Percentiles rank a stretch among this genome's conserved stretches.
Evolutionary conservation across 2,329 filamentous ascomycete genomes (phyloP).

Genomic region (Aureobasidium sp.): DNA sequence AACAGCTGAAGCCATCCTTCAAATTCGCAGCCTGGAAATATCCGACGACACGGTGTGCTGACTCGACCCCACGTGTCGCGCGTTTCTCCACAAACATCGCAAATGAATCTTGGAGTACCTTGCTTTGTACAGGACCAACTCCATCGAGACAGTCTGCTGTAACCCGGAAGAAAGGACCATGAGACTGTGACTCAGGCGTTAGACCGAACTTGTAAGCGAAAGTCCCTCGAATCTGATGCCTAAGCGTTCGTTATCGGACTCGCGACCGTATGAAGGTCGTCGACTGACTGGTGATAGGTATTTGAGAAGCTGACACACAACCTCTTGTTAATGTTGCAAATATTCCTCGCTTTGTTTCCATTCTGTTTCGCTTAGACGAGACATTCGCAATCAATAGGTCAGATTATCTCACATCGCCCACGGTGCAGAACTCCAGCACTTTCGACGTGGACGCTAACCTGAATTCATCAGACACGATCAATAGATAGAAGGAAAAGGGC

Average conservation of each 20-base stretch:
- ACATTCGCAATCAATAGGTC: background rate
- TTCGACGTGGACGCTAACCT: background rate
- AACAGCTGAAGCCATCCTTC: background rate
- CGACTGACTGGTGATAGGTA: background rate
- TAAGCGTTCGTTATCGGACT: background rate
- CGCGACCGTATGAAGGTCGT: background rate
- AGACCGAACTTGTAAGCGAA: background rate
- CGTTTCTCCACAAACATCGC: background rate
- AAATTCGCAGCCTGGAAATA: background rate
- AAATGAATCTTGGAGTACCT: background rate
- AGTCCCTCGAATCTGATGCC: background rate
- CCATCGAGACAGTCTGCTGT: background rate
- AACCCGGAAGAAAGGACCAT: background rate
- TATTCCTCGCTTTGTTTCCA: background rate
- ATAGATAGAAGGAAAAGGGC: constrained; percentile 8
- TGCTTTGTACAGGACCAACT: background rate
- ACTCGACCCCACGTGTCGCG: background rate
- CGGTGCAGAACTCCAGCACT: background rate
- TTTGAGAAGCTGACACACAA: background rate
- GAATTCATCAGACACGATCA: background rate
- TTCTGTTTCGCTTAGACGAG: background rate
- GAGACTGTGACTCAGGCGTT: constrained; percentile 3
- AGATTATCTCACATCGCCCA: background rate
- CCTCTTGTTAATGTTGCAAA: constrained; percentile 4
- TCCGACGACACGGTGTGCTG: background rate